These are phyloP conservation scores for Paecilomyces formosus DNA, from an alignment of 2,329 filamentous ascomycete genomes.

Conservation along the genomic window DNA sequence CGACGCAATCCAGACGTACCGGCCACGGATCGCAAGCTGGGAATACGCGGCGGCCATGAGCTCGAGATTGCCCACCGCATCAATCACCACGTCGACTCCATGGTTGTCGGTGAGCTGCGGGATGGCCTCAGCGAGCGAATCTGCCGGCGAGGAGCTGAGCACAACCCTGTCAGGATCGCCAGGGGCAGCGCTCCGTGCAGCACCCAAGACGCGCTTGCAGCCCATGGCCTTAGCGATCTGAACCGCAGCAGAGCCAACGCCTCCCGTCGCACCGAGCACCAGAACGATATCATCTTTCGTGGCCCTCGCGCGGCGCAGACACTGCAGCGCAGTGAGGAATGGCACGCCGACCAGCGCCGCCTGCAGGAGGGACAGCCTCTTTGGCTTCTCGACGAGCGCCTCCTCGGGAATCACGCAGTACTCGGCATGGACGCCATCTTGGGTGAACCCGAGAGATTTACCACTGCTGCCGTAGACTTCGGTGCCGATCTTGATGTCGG, in stretches of 20 bases:
- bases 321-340: constrained; percentile 17
- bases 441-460: constrained; percentile 14
- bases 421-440: constrained; percentile 20
- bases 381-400: constrained; percentile 14
- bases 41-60: constrained; percentile 17
- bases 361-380: constrained; percentile 12
- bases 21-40: constrained; percentile 14
- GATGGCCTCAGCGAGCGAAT: constrained; percentile 2
- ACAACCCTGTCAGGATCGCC: background rate
- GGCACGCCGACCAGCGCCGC: constrained; percentile 21
- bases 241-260: constrained; percentile 18
- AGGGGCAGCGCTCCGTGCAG: constrained; percentile 8
- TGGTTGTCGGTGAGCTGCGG: constrained; percentile 6
- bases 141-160: background rate
- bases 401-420: constrained; percentile 14
- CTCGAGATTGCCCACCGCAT: constrained; percentile 19
- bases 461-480: constrained; percentile 24
- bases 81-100: constrained; percentile 15
- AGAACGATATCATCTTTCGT: constrained; percentile 17
- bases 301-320: constrained; percentile 12
- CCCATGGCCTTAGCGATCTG: constrained; percentile 16
- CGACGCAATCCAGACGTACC: constrained; percentile 7
- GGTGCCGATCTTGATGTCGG: constrained; percentile 13
- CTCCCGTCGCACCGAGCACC: constrained; percentile 20
- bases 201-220: constrained; percentile 16